Evolutionary conservation across 352 stramenopile species (phyloP), one percentile per base, ranked within the genome.

Genomic region (Peronospora farinosa): DNA sequence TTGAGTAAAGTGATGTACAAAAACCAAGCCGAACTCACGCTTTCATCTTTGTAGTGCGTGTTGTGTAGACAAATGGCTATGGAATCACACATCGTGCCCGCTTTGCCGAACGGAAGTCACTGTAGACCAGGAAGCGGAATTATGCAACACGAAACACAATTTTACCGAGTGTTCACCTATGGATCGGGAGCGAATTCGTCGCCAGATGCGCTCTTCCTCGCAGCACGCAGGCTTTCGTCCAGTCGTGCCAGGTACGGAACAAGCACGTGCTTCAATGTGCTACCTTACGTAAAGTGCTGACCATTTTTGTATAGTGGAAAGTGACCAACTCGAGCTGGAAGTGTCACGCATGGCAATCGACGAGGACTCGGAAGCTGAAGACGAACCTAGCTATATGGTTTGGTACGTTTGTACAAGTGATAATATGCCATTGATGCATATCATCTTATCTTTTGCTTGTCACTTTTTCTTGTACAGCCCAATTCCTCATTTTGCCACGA

Each of bases 61-160:
- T 35, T 93, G 82, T 59, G 78, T 86, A 15, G 82, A 93, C 55
- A 86, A 88, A 47, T 93, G 82, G 82, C 41, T 93, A 13, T 91
- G 76, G 69, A 88, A 86, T 50, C 82, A 93, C 61, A 87, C 74
- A 5, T 91, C 82, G n/a, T 93, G 82, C 21, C 82, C 82, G 12
- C 51, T 93, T 3, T 93, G 82, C 52, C 78, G 82, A 33, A 88
- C 69, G 7, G 78, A 93, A 63, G 82, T 93, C 19, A 72, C 67
- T 33, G 54, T 87, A 2, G 71, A 86, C 37, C 42, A 65, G 7
- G 68, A 81, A 25, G 57, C 52, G 0, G 67, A 82, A 31, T 37
- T 56, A 11, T 39, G 43, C 16, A 68, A 28, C 52, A 69, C 56
- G 7, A 87, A 87, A 49, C 80, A 92, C 54, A 84, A 84, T n/a